Percentiles rank a stretch among this genome's conserved stretches.
phyloP scores from a whole-genome alignment of 2,329 filamentous ascomycete species.

The Aspergillus fructus region DNA sequence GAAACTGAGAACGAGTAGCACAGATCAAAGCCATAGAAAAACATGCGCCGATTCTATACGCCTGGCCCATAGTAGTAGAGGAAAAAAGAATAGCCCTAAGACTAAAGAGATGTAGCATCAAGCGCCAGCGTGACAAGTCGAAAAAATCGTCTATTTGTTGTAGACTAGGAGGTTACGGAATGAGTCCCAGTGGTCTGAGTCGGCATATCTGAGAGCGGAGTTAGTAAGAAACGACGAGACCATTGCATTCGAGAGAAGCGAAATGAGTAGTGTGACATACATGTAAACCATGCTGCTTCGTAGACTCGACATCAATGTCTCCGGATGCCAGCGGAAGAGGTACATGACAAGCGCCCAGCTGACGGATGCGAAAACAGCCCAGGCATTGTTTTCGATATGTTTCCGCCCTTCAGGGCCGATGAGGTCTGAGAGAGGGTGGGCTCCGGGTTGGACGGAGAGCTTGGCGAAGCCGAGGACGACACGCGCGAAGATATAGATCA shows the following conservation, averaged over 20 bases:
- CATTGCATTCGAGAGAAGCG: neutral
- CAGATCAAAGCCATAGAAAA: conserved; percentile 7
- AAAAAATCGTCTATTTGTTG: conserved; percentile 58
- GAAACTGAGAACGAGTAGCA: neutral
- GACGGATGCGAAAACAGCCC: conserved; percentile 86
- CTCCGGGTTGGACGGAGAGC: conserved; percentile 67
- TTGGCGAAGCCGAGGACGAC: conserved; percentile 83
- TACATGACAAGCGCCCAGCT: conserved; percentile 97
- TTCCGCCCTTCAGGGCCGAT: conserved; percentile 46
- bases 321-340: conserved; percentile 87
- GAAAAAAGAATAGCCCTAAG: neutral
- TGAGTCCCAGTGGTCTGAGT: conserved; percentile 87
- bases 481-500: conserved; percentile 94
- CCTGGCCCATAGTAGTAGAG: conserved; percentile 5
- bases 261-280: conserved; percentile 55
- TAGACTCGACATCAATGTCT: conserved; percentile 86
- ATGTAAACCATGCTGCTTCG: conserved; percentile 97
- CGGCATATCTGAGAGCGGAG: conserved; percentile 59
- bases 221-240: conserved; percentile 3
- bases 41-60: conserved; percentile 21
- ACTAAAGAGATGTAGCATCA: neutral
- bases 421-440: conserved; percentile 41
- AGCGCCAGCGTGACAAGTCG: neutral
- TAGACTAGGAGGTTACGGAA: conserved; percentile 82
- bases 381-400: conserved; percentile 68